Evolutionary conservation across 2,329 filamentous ascomycete species (phyloP), one percentile per base, ranked within the genome.

Genomic region (Verticillium longisporum): DNA sequence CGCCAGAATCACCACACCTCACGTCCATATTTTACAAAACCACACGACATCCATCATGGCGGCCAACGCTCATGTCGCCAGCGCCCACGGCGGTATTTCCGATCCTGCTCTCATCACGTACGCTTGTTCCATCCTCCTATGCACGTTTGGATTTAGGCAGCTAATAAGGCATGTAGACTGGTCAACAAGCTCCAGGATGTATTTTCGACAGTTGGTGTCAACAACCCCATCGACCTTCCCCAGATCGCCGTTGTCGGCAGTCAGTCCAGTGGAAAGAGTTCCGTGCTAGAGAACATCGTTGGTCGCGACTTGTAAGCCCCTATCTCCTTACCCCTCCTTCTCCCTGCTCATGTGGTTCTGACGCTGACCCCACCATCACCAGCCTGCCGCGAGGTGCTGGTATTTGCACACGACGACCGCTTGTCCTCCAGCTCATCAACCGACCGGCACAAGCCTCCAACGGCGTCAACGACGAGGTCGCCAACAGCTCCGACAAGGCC

Each of bases 151-250:
- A 58, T 60, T 38, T 63, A 41, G 63, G 36, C 56, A 55, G 56
- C 72, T 75, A 65, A 75, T 71, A 58, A 68, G 65, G 62, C 38
- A n/a, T 18, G 57, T 45, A 88, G 86, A 72, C 89, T 98, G 69
- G 95, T 99, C 75, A 99, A 99, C 83, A 98, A 96, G 83, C 88
- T 99, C 56, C 95, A 99, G 76, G 95, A 99, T 91, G 95, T 99
- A 69, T 99, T 99, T 75, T 89, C 94, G 65, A 98, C 95, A 53
- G 95, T 99, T 69, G 95, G 95, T 69, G 95, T 98, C 72, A 95
- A 97, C 85, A 99, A 99, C 78, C 95, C 95, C 65, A 99, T 99
- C 83, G 95, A 99, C 81, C 80, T 99, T 66, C 95, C 95, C 60
- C 95, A 99, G 81, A 99, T 99, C 75, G 94, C 90, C 68, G 95